phyloP scores from a whole-genome alignment of 306 rosid species.

The Canavalia ensiformis region DNA sequence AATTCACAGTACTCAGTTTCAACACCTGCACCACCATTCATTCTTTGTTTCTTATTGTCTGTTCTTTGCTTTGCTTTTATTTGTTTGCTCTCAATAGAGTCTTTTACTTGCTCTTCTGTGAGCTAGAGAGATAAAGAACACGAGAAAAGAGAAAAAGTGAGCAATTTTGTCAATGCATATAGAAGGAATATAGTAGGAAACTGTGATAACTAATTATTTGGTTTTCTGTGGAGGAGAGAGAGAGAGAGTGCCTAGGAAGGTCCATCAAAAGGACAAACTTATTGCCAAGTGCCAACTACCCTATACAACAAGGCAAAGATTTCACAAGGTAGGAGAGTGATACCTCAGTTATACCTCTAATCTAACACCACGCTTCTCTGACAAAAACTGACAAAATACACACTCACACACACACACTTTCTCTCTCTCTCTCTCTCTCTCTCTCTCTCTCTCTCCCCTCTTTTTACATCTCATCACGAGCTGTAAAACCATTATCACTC shows the following conservation, averaged over 20 bases:
- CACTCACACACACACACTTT: neutral
- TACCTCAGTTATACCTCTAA: slow-evolving; percentile 27
- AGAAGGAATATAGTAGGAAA: slow-evolving; percentile 38
- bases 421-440: neutral
- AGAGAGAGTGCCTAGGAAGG: slow-evolving; percentile 51
- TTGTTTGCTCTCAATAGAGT: slow-evolving; percentile 31
- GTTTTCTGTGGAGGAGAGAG: slow-evolving; percentile 50
- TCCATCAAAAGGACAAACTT: slow-evolving; percentile 58
- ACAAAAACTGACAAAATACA: slow-evolving; percentile 63
- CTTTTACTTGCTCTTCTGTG: slow-evolving; percentile 31
- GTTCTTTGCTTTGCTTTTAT: slow-evolving; percentile 35
- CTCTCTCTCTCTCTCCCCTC: slow-evolving; percentile 11
- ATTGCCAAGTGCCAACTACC: slow-evolving; percentile 64
- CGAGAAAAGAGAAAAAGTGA: slow-evolving; percentile 22
- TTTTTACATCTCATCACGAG: slow-evolving; percentile 84
- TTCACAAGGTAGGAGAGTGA: slow-evolving; percentile 57
- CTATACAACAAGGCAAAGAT: slow-evolving; percentile 63
- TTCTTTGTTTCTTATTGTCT: slow-evolving; percentile 52
- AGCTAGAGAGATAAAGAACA: slow-evolving; percentile 43
- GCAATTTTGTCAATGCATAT: slow-evolving; percentile 41
- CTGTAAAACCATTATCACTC: slow-evolving; percentile 58
- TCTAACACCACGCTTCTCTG: slow-evolving; percentile 44
- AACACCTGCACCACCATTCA: slow-evolving; percentile 66
- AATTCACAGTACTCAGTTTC: slow-evolving; percentile 68
- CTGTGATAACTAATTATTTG: slow-evolving; percentile 25